phyloP scores from a whole-genome alignment of 805 yeast genomes.

The Pichia ethanolica region DNA sequence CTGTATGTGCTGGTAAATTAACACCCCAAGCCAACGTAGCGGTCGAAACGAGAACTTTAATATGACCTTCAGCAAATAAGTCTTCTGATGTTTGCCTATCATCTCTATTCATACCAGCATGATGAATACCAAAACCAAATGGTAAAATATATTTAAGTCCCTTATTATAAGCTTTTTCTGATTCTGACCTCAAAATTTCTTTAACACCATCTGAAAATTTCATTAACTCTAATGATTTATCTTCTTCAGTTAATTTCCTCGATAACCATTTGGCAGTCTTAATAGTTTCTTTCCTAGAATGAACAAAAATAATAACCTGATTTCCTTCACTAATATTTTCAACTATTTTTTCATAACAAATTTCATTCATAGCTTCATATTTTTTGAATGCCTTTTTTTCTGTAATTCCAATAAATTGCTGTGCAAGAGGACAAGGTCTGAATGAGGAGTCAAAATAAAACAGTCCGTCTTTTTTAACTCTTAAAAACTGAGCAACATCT shows the following conservation, averaged over 20 bases:
- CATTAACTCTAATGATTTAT: slow-evolving; percentile 35
- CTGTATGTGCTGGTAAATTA: slow-evolving; percentile 91
- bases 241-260: slow-evolving; percentile 52
- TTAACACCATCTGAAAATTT: slow-evolving; percentile 48
- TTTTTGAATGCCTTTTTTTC: slow-evolving; percentile 75
- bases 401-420: slow-evolving; percentile 81
- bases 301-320: slow-evolving; percentile 87
- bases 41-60: slow-evolving; percentile 80
- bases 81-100: slow-evolving; percentile 81
- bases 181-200: slow-evolving; percentile 59
- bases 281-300: slow-evolving; percentile 85
- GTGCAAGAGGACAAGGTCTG: slow-evolving; percentile 90
- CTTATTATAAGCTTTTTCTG: slow-evolving; percentile 45
- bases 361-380: slow-evolving; percentile 79
- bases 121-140: slow-evolving; percentile 81
- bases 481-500: slow-evolving; percentile 78
- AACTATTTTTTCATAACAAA: slow-evolving; percentile 72
- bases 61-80: slow-evolving; percentile 77
- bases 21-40: slow-evolving; percentile 98
- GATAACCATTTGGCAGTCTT: slow-evolving; percentile 73
- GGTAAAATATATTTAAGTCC: slow-evolving; percentile 54
- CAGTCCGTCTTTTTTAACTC: slow-evolving; percentile 58
- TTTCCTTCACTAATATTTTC: slow-evolving; percentile 57
- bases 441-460: slow-evolving; percentile 78
- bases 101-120: slow-evolving; percentile 72